phyloP scores from a whole-genome alignment of 2,329 filamentous ascomycete genomes.

The Xylariomycetidae sp. region DNA sequence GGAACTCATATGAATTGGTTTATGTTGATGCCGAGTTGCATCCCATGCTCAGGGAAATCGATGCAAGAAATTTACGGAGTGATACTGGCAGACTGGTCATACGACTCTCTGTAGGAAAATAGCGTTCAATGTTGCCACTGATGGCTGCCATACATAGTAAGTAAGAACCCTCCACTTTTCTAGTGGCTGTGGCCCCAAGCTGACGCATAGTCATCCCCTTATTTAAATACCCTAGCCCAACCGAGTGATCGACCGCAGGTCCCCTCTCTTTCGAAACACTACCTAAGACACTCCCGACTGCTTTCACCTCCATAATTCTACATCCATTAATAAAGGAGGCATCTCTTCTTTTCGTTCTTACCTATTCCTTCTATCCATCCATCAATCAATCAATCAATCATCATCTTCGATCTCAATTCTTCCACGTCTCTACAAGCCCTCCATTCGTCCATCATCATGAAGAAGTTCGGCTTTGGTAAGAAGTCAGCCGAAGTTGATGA shows the following conservation, averaged over 20 bases:
- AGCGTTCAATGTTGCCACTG: neutral
- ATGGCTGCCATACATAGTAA: neutral
- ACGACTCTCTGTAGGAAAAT: neutral
- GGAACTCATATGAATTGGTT: too few relatives aligned
- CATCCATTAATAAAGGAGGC: too few relatives aligned
- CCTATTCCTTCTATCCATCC: too few relatives aligned
- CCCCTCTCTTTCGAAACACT: slow-evolving; percentile 15
- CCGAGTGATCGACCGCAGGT: slow-evolving; percentile 3
- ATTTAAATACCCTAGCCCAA: neutral
- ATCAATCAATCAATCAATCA: neutral
- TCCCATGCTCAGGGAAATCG: neutral
- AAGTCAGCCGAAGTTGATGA: slow-evolving; percentile 48
- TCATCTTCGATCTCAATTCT: slow-evolving; percentile 4
- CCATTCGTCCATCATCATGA: slow-evolving; percentile 39
- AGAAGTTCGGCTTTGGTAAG: slow-evolving; percentile 56
- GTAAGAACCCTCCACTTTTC: neutral
- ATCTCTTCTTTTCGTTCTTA: too few relatives aligned
- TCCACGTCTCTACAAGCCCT: slow-evolving; percentile 13
- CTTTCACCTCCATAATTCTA: too few relatives aligned
- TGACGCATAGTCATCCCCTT: neutral
- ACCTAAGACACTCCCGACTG: neutral
- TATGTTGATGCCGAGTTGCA: too few relatives aligned
- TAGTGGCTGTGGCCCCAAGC: neutral
- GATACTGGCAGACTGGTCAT: neutral
- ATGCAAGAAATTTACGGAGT: neutral